Conservation (phyloP, 2,329 filamentous ascomycete species). For the Neobulgaria alba region DNA sequence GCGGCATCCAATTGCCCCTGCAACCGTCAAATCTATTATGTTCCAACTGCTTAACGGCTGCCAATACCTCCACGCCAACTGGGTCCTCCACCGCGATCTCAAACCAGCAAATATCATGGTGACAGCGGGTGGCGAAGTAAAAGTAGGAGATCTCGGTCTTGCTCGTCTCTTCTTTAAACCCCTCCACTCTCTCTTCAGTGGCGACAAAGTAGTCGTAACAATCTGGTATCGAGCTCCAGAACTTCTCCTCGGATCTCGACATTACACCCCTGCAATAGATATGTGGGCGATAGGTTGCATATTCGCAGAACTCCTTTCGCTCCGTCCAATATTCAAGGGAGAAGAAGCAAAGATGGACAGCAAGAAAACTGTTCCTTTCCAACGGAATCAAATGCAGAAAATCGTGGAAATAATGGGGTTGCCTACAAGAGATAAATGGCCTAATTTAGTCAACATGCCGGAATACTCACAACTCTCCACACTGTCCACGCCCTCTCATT, state of each 20-base stretch:
- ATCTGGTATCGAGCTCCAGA: constrained; percentile 99
- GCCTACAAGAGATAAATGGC: constrained; percentile 84
- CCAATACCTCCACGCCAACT: constrained; percentile 90
- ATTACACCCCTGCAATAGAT: constrained; percentile 95
- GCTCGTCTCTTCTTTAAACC: constrained; percentile 92
- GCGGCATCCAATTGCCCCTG: constrained; percentile 77
- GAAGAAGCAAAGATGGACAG: constrained; percentile 98
- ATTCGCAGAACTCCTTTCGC: constrained; percentile 83
- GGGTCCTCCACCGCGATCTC: constrained; percentile 93
- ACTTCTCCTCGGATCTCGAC: constrained; percentile 80
- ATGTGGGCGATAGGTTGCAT: constrained; percentile 98
- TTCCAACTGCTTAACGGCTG: constrained; percentile 93
- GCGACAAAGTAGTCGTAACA: constrained; percentile 96
- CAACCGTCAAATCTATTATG: constrained; percentile 87
- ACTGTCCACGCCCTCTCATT: constrained; percentile 41
- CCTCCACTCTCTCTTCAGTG: constrained; percentile 79
- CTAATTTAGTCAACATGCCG: constrained; percentile 73
- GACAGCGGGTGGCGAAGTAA: constrained; percentile 79
- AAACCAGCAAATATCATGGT: constrained; percentile 99
- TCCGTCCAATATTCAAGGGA: constrained; percentile 94
- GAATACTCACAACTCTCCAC: constrained; percentile 67
- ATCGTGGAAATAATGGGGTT: constrained; percentile 95
- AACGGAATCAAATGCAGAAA: constrained; percentile 97
- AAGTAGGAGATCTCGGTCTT: constrained; percentile 89
- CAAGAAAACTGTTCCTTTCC: constrained; percentile 96